A percentile compares a stretch with the other conserved stretches of the same genome.
These are phyloP conservation scores for Diplocarpon mali DNA, from an alignment of 2,329 filamentous ascomycete species.

Conservation along the genomic window DNA sequence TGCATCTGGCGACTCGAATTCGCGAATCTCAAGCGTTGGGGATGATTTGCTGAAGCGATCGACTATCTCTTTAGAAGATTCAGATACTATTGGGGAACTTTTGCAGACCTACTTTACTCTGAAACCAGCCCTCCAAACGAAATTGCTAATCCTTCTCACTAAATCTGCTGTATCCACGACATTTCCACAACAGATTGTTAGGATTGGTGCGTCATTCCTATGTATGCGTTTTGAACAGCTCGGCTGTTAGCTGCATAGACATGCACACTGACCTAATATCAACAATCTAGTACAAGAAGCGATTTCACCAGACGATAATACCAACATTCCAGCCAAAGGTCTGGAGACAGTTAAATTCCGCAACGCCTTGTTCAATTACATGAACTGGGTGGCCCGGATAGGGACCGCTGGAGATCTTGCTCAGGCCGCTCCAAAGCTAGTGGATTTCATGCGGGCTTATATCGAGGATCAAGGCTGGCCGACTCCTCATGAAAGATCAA, in stretches of 20 bases:
- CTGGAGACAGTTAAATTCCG: constrained; percentile 66
- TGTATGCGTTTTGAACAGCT: too few relatives aligned
- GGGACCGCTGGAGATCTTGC: constrained; percentile 50
- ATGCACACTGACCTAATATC: neutral
- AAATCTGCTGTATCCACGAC: constrained; percentile 66
- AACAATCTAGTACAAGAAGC: constrained; percentile 44
- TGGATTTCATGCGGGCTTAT: constrained; percentile 60
- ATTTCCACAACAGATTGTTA: constrained; percentile 56
- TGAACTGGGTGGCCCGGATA: constrained; percentile 76
- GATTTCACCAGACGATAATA: constrained; percentile 37
- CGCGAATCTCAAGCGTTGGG: constrained; percentile 69
- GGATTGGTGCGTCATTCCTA: constrained; percentile 30
- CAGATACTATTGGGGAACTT: constrained; percentile 49
- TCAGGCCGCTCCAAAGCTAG: constrained; percentile 55
- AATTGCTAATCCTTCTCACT: constrained; percentile 62
- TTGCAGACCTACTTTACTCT: constrained; percentile 65
- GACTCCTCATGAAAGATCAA: constrained; percentile 42
- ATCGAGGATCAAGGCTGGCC: constrained; percentile 81
- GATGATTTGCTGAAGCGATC: constrained; percentile 82
- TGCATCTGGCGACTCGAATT: constrained; percentile 73
- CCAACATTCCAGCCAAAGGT: constrained; percentile 25
- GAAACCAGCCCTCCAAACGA: constrained; percentile 63
- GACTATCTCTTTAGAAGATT: constrained; percentile 61
- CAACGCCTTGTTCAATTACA: constrained; percentile 72
- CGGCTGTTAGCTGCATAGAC: neutral